phyloP scores from a whole-genome alignment of 1,284 basidiomycete species.

The Cystobasidium slooffiae region DNA sequence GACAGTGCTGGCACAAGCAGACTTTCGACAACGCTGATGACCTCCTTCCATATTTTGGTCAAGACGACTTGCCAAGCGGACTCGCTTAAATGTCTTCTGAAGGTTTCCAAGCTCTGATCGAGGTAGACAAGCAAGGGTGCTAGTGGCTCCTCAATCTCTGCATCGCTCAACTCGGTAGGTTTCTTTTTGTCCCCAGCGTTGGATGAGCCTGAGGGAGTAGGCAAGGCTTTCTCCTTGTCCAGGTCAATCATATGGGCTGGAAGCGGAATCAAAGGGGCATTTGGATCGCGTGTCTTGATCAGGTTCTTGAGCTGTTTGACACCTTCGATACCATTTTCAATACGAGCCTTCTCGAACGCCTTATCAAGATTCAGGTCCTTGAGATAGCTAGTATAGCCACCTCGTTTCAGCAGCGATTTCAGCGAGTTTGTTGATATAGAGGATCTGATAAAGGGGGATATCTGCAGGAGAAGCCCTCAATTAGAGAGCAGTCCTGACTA shows the following conservation, averaged over 20 bases:
- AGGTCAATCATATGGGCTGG: constrained; percentile 22
- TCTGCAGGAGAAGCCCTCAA: constrained; percentile 62
- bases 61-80: constrained; percentile 90
- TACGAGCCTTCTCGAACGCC: constrained; percentile 48
- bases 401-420: constrained; percentile 46
- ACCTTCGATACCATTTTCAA: constrained; percentile 48
- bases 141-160: constrained; percentile 94
- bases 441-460: constrained; percentile 91
- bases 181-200: constrained; percentile 55
- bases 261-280: constrained; percentile 50
- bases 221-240: background rate
- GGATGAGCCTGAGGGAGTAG: background rate
- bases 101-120: constrained; percentile 87
- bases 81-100: constrained; percentile 63
- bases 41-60: constrained; percentile 95
- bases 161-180: constrained; percentile 78
- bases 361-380: constrained; percentile 49
- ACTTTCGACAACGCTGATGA: constrained; percentile 82
- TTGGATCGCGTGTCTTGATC: constrained; percentile 48
- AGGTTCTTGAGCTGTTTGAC: constrained; percentile 50
- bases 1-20: constrained; percentile 90
- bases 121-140: constrained; percentile 94
- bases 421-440: constrained; percentile 70
- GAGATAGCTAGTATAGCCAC: constrained; percentile 38
- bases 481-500: background rate